phyloP scores from a whole-genome alignment of 2,329 filamentous ascomycete species.

The Apiospora marii region DNA sequence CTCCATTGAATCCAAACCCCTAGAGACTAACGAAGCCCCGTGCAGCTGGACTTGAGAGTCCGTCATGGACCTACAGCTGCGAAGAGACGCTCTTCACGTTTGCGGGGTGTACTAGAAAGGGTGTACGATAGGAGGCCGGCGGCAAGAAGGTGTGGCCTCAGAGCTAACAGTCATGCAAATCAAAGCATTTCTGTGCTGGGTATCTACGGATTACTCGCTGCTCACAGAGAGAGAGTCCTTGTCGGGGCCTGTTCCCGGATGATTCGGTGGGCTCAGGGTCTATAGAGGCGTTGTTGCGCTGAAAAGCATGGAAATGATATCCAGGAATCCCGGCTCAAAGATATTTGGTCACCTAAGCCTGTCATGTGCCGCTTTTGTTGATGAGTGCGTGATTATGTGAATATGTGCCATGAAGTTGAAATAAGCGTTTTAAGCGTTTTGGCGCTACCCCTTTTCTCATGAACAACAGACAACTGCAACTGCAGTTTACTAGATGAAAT shows the following conservation, averaged over 20 bases:
- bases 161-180: neutral
- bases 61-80: neutral
- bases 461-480: neutral
- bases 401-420: neutral
- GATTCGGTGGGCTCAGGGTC: neutral
- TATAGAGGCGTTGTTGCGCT: conserved; percentile 11
- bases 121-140: conserved; percentile 1
- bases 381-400: neutral
- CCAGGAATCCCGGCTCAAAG: neutral
- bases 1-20: neutral
- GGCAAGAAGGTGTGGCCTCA: neutral
- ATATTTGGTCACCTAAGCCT: neutral
- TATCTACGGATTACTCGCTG: neutral
- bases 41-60: conserved; percentile 1
- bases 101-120: conserved; percentile 13
- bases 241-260: neutral
- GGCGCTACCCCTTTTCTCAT: no score
- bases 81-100: neutral
- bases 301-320: neutral
- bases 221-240: neutral
- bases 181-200: neutral
- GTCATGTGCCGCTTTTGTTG: neutral
- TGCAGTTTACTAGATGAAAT: no score
- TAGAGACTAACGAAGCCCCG: neutral
- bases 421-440: neutral